Evolutionary conservation across 768 basidiomycete genomes (phyloP).

Genomic region (Pisolithus tinctorius): DNA sequence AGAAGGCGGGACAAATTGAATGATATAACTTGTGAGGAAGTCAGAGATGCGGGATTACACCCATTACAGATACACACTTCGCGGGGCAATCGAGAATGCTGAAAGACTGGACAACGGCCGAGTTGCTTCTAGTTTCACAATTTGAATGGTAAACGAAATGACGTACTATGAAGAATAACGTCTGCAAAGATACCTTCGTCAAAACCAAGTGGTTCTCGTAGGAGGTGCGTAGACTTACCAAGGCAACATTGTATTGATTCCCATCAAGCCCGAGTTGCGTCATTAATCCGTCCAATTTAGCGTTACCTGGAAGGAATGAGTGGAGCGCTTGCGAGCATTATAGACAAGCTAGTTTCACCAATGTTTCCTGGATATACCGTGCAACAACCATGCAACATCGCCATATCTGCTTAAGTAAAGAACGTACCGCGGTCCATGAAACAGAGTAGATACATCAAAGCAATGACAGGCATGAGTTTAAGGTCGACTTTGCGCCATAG

Average conservation of each 20-base stretch:
- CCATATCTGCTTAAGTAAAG: not conserved
- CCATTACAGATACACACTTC: not conserved
- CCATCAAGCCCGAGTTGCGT: slow-evolving; percentile 48
- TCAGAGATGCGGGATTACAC: not conserved
- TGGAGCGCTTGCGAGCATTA: not conserved
- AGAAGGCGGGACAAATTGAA: slow-evolving; percentile 61
- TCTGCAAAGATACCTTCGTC: slow-evolving; percentile 28
- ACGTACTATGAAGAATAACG: slow-evolving; percentile 60
- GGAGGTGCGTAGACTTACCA: slow-evolving; percentile 35
- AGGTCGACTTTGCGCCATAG: slow-evolving; percentile 53
- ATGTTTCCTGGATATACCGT: not conserved
- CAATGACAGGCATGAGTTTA: slow-evolving; percentile 48
- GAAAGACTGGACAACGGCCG: not conserved
- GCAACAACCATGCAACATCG: no score
- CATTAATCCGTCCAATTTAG: slow-evolving; percentile 51
- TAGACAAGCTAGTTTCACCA: not conserved
- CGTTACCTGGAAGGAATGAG: slow-evolving; percentile 37
- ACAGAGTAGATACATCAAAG: slow-evolving; percentile 52
- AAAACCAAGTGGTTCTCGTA: not conserved
- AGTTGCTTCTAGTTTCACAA: not conserved
- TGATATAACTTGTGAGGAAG: slow-evolving; percentile 23
- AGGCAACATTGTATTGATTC: slow-evolving; percentile 55
- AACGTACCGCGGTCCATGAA: slow-evolving; percentile 53
- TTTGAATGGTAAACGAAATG: not conserved
- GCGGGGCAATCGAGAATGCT: not conserved